Percentiles rank a stretch among this genome's conserved stretches.
These are phyloP conservation scores for Ogataea trehaloabstinens DNA, from an alignment of 805 yeast species.

Conservation along the genomic window DNA sequence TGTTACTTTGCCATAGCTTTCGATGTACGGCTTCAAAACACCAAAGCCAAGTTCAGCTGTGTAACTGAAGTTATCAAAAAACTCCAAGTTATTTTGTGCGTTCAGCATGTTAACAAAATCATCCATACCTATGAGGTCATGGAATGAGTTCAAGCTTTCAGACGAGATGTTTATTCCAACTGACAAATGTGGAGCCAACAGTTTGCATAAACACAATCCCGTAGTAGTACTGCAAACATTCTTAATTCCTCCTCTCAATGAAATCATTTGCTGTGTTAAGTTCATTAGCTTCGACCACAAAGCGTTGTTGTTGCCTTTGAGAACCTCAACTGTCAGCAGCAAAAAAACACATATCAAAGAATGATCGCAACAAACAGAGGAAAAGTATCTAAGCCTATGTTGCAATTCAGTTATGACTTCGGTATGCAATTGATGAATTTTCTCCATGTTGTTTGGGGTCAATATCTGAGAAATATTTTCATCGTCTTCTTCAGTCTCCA, in stretches of 20 bases:
- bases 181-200: conserved; percentile 10
- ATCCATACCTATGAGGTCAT: conserved; percentile 7
- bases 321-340: conserved; percentile 13
- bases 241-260: conserved; percentile 18
- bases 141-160: not conserved
- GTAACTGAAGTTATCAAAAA: conserved; percentile 15
- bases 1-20: conserved; percentile 13
- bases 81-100: conserved; percentile 5
- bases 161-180: conserved; percentile 5
- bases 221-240: conserved; percentile 12
- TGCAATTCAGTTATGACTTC: conserved; percentile 12
- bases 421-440: conserved; percentile 7
- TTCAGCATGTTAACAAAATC: conserved; percentile 11
- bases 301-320: conserved; percentile 9
- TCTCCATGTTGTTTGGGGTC: not conserved
- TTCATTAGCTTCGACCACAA: conserved; percentile 10
- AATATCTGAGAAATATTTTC: not conserved
- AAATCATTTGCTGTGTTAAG: conserved; percentile 16
- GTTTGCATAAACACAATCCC: conserved; percentile 17
- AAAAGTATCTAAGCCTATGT: conserved; percentile 9
- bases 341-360: conserved; percentile 15
- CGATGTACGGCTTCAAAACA: conserved; percentile 6
- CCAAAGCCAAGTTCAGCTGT: conserved; percentile 6
- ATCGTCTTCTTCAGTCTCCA: not conserved
- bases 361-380: conserved; percentile 23